Evolutionary conservation across 306 rosid genomes (phyloP), one percentile per base, ranked within the genome.

Genomic region (Senna siamea): DNA sequence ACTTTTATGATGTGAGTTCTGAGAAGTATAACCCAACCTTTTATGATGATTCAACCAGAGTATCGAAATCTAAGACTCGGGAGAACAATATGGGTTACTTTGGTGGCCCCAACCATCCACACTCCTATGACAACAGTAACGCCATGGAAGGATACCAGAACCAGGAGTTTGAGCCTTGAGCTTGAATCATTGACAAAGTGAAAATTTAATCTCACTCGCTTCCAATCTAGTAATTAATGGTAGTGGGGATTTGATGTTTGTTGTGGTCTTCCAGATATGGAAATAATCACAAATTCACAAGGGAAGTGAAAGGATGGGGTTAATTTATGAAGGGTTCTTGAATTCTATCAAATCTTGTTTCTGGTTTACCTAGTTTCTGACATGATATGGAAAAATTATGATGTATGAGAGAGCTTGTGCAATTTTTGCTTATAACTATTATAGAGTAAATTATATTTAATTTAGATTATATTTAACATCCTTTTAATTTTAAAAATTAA

Each of bases 61-160:
- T 1, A 14, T 75, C 87, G 4, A 78, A 71, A 51, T 48, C 81
- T 14, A 73, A 75, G 26, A 82, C 65, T 22, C 66, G 85, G 85
- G 35, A 82, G 78, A 81, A n/a, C n/a, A n/a, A 82, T 61, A 79
- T 54, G 72, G 80, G 76, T 19, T 81, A 85, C 70, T 76, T 76
- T 69, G 80, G 85, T 28, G 83, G 43, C 9, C 43, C 78, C 78
- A 57, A 85, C 80, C 30, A 80, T 15, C 82, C 50, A 35, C 74
- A 80, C 71, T 40, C 77, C 47, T 79, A 73, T 15, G 66, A 81
- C 69, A 66, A 70, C 73, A 74, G 72, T 17, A 83, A 90, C 53
- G 77, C 86, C 77, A 72, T 80, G 83, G 86, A 80, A 73, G 93
- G 88, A 17, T 79, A 82, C 64, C 89, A 89, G 84, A 89, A 92